Base-by-base conservation (phyloP, 148 eudicot genomes). In the Vaccinium corymbosum region DNA sequence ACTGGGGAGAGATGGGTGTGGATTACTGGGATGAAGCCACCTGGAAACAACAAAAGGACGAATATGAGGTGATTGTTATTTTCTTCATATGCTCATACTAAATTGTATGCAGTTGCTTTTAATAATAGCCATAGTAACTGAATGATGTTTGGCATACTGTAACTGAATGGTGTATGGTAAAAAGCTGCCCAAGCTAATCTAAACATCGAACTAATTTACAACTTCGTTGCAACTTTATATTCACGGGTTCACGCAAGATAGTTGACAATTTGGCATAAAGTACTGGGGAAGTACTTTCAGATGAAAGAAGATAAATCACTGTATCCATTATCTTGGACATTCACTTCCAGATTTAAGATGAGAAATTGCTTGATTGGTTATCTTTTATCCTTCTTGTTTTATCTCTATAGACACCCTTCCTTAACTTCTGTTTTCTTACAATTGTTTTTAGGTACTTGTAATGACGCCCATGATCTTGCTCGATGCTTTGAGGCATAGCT, bases 1-100 rank as follows among this genome's bases (percentile, higher is more conserved):
- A 91, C 48, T 94, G 92, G 90, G 99, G 99, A 59, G 96, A 95
- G 70, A 90, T 89, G 94, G 94, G 93, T 79, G 94, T 97, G 11
- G 97, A 97, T 74, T 90, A 51, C 80, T 97, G 99, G 99, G 89
- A 91, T 85, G 98, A 87, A 79, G 85, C 90, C 62, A 90, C 83
- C 7, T 97, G 99, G 99, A 88, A 91, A 77, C 49, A 86, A 49
- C 83, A 97, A 83, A 74, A 51, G 52, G 91, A 95, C 56, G 83
- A 93, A 11, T 86, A 89, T 81, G 98, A 97, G 96, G 99, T 93
- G 51, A 61, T 68, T 3, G 85, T 51, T 46, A 56, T 35, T 57
- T 77, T 32, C 46, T 70, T 27, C n/a, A 81, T 9, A 27, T 57
- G 13, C 27, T 55, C 59, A 11, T 66, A 68, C 73, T 12, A 68